A percentile compares a stretch with the other conserved stretches of the same genome.
These are phyloP conservation scores for Mycena floridula DNA, from an alignment of 768 basidiomycete genomes.

Conservation along the genomic window DNA sequence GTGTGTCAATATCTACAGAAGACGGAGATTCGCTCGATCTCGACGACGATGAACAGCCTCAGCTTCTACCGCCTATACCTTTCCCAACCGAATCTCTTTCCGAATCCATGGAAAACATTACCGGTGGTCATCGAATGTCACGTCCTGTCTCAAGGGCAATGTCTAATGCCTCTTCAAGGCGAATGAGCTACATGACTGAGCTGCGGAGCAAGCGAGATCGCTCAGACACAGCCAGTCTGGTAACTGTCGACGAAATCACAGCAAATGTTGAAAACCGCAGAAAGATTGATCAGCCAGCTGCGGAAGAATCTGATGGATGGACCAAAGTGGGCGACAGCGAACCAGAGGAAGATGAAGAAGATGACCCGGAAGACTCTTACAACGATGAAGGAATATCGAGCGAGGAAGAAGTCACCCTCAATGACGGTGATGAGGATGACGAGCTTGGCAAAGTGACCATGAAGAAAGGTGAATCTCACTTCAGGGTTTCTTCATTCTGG, in stretches of 20 bases:
- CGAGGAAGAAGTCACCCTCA: conserved; percentile 38
- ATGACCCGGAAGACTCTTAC: conserved; percentile 22
- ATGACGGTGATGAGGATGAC: conserved; percentile 40
- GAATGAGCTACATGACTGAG: conserved; percentile 80
- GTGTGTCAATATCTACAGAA: conserved; percentile 70
- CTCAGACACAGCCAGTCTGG: conserved; percentile 83
- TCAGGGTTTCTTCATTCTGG: neutral
- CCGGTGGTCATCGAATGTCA: conserved; percentile 24
- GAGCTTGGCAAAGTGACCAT: conserved; percentile 48
- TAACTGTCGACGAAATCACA: conserved; percentile 98
- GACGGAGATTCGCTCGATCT: conserved; percentile 64
- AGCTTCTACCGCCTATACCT: conserved; percentile 71
- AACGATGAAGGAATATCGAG: conserved; percentile 42
- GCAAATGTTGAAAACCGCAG: conserved; percentile 82
- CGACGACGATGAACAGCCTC: conserved; percentile 45
- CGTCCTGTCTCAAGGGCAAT: conserved; percentile 36
- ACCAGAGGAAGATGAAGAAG: conserved; percentile 26
- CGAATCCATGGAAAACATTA: conserved; percentile 64
- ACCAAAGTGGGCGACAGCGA: conserved; percentile 59
- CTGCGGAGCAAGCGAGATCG: conserved; percentile 75
- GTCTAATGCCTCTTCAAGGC: conserved; percentile 51
- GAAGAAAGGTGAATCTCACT: conserved; percentile 41
- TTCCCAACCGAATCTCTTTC: conserved; percentile 76
- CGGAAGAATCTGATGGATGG: conserved; percentile 61
- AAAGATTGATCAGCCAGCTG: conserved; percentile 40